Evolutionary conservation across 129 eudicot genomes (phyloP), one percentile per base, ranked within the genome.

Genomic region (Tagetes patula): DNA sequence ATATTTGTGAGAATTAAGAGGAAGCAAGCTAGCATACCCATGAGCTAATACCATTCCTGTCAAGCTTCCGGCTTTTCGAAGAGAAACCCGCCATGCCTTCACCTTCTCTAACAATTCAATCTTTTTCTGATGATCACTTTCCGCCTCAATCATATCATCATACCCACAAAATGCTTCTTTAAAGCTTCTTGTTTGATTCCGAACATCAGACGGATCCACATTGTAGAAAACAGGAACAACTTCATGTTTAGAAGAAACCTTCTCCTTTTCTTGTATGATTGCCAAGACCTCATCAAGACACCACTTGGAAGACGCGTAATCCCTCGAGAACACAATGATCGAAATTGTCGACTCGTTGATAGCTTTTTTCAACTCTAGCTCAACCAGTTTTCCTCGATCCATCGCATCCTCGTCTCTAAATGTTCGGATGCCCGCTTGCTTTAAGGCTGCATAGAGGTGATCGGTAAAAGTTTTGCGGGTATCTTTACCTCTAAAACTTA

Each of bases 311-410:
- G 43, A 33, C 9, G 66, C 9, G 11, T 37, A 62, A 38, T 62
- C 33, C 37, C 30, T 37, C 10, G 67, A 62, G 8, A 62, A 37
- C 27, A 62, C 45, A 6, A 62, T 37, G 42, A 62, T n/a, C n/a
- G 46, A 62, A 12, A 62, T 13, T 12, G 27, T 30, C 0, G 67
- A 37, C 27, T 37, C 45, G 4, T 45, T 2, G 46, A 62, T 62
- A 10, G 67, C 67, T 37, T 62, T 37, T 11, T 36, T 62, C 7
- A 36, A 27, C 67, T 62, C 67, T 13, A 9, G 67, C 45, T 11
- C 67, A 5, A 69, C 11, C 32, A 69, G 60, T 69, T 52, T 48
- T 52, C 73, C 73, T 69, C 73, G 36, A 38, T 69, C 73, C 61
- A 69, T 12, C 7, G 60, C 73, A 49, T 50, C 73, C 49, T 69